These are phyloP conservation scores for Microsporum audouinii DNA, from an alignment of 2,329 filamentous ascomycete species.

Conservation along the genomic window DNA sequence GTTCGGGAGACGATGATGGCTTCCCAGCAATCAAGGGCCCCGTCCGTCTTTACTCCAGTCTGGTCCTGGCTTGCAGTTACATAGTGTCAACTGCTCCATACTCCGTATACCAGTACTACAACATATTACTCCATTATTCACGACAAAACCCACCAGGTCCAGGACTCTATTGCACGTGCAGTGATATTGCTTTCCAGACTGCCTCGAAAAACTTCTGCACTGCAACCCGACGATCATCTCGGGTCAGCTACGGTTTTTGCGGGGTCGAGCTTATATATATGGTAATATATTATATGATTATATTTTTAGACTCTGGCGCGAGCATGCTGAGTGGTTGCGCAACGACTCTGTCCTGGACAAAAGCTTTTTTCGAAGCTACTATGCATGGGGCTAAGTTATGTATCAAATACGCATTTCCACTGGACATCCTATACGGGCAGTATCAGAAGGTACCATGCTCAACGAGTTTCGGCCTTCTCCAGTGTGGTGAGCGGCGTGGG, in stretches of 20 bases:
- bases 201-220: background rate
- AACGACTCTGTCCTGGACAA: background rate
- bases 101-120: background rate
- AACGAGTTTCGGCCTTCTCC: background rate
- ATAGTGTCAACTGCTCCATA: background rate
- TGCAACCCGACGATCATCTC: slow-evolving; percentile 5
- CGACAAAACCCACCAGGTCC: background rate
- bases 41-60: background rate
- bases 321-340: background rate
- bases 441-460: background rate
- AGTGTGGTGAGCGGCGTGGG: background rate
- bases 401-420: background rate
- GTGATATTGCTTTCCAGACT: background rate
- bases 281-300: background rate
- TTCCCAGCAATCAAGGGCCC: too few relatives aligned
- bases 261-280: background rate
- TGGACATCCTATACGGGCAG: background rate
- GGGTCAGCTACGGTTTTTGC: background rate
- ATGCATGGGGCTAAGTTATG: background rate
- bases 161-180: background rate
- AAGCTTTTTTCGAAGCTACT: background rate
- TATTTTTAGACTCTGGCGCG: background rate
- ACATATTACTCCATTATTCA: background rate
- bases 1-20: too few relatives aligned
- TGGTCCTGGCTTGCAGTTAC: background rate